phyloP scores from a whole-genome alignment of 768 basidiomycete genomes.

The Lentinula boryana region DNA sequence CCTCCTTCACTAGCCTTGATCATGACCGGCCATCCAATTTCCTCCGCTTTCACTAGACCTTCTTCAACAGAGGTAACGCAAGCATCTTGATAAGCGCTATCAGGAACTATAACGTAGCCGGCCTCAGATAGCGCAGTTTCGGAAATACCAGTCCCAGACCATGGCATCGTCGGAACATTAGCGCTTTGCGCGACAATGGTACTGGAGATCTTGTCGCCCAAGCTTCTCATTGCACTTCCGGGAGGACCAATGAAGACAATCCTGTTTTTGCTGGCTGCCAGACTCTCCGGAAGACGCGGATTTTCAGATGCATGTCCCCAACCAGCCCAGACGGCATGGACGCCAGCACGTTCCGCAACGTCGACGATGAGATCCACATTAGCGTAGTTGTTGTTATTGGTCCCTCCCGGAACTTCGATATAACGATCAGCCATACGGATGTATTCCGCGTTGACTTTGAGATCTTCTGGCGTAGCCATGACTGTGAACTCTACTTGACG shows the following conservation, averaged over 20 bases:
- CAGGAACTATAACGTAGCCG: constrained; percentile 93
- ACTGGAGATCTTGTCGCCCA: constrained; percentile 99
- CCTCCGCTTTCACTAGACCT: constrained; percentile 74
- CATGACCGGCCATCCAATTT: constrained; percentile 97
- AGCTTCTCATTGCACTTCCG: constrained; percentile 96
- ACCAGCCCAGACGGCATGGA: constrained; percentile 99
- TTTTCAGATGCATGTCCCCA: constrained; percentile 99
- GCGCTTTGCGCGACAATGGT: constrained; percentile 99
- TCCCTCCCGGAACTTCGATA: constrained; percentile 96
- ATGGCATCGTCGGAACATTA: constrained; percentile 95
- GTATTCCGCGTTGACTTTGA: constrained; percentile 98
- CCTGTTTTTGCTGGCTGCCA: constrained; percentile 88
- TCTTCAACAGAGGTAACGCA: constrained; percentile 88
- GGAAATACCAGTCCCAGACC: constrained; percentile 93
- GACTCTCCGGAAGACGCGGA: constrained; percentile 89
- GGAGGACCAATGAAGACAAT: constrained; percentile 99
- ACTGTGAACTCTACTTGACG: constrained; percentile 97
- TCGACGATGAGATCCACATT: constrained; percentile 99
- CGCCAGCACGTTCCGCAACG: constrained; percentile 93
- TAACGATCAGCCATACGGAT: constrained; percentile 99
- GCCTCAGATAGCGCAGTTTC: constrained; percentile 79
- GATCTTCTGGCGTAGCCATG: constrained; percentile 98
- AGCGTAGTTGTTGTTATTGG: constrained; percentile 99
- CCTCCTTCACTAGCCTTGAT: constrained; percentile 99
- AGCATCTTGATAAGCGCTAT: constrained; percentile 81